Conservation (phyloP, 352 stramenopile genomes). For the Thalassiosira mediterranea region DNA sequence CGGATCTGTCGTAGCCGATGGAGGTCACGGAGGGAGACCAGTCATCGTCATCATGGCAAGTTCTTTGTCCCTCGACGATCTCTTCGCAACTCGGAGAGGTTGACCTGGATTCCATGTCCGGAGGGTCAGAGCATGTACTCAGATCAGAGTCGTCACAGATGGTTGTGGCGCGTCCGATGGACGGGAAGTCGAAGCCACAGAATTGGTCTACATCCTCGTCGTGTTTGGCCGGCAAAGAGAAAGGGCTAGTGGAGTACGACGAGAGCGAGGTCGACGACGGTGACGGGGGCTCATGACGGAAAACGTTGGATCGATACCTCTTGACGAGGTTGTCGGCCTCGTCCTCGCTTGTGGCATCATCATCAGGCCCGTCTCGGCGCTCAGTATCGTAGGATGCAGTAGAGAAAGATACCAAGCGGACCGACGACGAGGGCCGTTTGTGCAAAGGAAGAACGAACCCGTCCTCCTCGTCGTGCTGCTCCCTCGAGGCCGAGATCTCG, state of each 20-base stretch:
- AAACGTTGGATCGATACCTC: slow-evolving; percentile 7
- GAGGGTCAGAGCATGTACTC: slow-evolving; percentile 1
- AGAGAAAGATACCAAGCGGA: background rate
- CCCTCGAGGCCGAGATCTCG: background rate
- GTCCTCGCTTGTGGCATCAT: slow-evolving; percentile 20
- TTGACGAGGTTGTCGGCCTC: slow-evolving; percentile 11
- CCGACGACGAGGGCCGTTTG: slow-evolving; percentile 10
- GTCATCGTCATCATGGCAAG: background rate
- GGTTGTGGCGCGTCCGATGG: slow-evolving; percentile 27
- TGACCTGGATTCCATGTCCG: slow-evolving; percentile 14
- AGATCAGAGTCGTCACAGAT: slow-evolving; percentile 32
- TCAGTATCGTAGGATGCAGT: slow-evolving; percentile 14
- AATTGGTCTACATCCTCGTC: slow-evolving; percentile 6
- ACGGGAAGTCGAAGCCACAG: slow-evolving; percentile 13
- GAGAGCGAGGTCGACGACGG: background rate
- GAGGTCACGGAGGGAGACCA: background rate
- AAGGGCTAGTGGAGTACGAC: background rate
- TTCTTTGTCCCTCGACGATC: slow-evolving; percentile 10
- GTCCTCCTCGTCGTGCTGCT: slow-evolving; percentile 6
- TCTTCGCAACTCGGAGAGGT: background rate
- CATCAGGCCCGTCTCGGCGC: slow-evolving; percentile 18
- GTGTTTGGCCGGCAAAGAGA: background rate
- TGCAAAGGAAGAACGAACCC: background rate
- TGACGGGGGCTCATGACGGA: slow-evolving; percentile 1
- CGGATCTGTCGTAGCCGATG: slow-evolving; percentile 1